phyloP scores from a whole-genome alignment of 441 rosid genomes.

The Arabidopsis hybrid region DNA sequence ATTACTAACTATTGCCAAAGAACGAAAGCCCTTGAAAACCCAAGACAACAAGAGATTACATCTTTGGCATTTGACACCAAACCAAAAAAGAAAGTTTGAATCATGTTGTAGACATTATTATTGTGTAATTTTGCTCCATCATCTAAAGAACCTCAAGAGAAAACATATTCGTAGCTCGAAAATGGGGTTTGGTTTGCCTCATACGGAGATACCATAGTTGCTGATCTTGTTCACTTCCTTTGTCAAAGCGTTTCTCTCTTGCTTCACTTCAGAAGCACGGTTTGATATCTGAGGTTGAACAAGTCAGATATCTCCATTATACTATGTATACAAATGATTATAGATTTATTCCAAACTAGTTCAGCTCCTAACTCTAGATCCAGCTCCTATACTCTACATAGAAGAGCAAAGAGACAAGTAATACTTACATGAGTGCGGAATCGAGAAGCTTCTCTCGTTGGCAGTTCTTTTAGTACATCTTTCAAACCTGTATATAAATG shows the following conservation, averaged over 20 bases:
- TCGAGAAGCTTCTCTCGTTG: constrained; percentile 83
- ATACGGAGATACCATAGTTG: constrained; percentile 85
- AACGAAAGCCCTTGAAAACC: constrained; percentile 14
- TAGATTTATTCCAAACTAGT: not conserved
- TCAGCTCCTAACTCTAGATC: not conserved
- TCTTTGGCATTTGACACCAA: constrained; percentile 26
- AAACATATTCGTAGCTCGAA: constrained; percentile 21
- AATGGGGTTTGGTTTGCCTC: constrained; percentile 41
- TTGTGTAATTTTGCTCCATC: constrained; percentile 30
- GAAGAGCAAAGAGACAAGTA: constrained; percentile 1
- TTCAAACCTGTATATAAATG: constrained; percentile 68
- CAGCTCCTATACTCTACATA: constrained; percentile 24
- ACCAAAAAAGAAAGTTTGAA: not conserved
- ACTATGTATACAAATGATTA: constrained; percentile 8
- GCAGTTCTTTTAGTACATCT: constrained; percentile 74
- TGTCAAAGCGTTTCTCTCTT: constrained; percentile 68
- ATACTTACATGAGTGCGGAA: constrained; percentile 69
- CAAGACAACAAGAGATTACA: constrained; percentile 32
- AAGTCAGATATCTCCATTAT: not conserved
- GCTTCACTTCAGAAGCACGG: constrained; percentile 73
- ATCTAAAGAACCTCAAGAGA: constrained; percentile 17
- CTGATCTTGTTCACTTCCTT: constrained; percentile 91
- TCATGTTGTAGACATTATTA: constrained; percentile 32
- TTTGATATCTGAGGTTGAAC: constrained; percentile 62
- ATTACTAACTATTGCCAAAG: constrained; percentile 33